Evolutionary conservation across 73 alveolate genomes (phyloP).

Genomic region (Paramecium sexaurelia): DNA sequence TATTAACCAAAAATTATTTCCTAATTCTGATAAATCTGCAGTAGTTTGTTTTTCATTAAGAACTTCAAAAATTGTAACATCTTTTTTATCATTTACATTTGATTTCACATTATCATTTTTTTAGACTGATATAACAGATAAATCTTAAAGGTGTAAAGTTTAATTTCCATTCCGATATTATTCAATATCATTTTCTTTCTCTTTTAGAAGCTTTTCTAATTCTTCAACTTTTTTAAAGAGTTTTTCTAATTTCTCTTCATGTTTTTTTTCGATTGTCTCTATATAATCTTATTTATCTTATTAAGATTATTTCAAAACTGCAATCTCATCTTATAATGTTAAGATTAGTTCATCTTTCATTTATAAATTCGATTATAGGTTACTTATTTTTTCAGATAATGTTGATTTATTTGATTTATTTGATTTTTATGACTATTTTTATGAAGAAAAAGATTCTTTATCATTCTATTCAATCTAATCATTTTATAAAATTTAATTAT

Average conservation of each 20-base stretch:
- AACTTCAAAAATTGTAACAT: slow-evolving; percentile 41
- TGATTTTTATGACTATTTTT: not conserved
- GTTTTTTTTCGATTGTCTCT: not conserved
- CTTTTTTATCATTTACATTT: slow-evolving; percentile 36
- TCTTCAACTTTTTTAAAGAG: not conserved
- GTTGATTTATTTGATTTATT: not conserved
- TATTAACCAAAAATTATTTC: slow-evolving; percentile 38
- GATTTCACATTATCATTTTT: slow-evolving; percentile 1
- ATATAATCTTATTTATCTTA: not conserved
- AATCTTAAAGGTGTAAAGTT: slow-evolving; percentile 23
- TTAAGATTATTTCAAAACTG: not conserved
- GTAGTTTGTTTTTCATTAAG: slow-evolving; percentile 43
- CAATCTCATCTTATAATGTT: not conserved
- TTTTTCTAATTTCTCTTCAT: not conserved
- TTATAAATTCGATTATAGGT: not conserved
- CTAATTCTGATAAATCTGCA: slow-evolving; percentile 45
- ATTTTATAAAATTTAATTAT: not conserved
- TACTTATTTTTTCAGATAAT: not conserved
- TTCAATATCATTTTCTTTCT: slow-evolving; percentile 54
- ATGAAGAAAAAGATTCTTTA: not conserved
- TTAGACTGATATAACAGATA: not conserved
- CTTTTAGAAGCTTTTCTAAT: slow-evolving; percentile 9
- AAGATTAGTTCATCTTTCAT: not conserved
- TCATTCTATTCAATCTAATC: not conserved
- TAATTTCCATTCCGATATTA: slow-evolving; percentile 37